Evolutionary conservation across 257 asterid species (phyloP).

Genomic region (Solanum sejunctum): DNA sequence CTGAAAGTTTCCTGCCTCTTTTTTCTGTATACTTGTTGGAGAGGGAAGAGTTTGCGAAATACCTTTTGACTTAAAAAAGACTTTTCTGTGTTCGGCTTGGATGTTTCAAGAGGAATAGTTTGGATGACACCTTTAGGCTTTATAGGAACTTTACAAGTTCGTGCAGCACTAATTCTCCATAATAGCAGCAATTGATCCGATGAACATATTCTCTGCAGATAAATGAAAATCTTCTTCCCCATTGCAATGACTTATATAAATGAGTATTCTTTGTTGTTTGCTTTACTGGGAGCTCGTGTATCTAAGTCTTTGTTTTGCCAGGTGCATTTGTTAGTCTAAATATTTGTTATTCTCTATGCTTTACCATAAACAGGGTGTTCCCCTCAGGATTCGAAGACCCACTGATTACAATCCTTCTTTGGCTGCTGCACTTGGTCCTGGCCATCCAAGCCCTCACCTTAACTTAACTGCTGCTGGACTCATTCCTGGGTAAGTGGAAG

Average conservation of each 20-base stretch:
- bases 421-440: slow-evolving; percentile 97
- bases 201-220: not conserved
- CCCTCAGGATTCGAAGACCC: slow-evolving; percentile 94
- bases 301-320: not conserved
- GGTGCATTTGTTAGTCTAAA: not conserved
- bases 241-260: not conserved
- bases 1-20: not conserved
- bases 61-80: not conserved
- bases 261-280: not conserved
- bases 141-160: not conserved
- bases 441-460: slow-evolving; percentile 79
- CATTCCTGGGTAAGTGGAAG: slow-evolving; percentile 36
- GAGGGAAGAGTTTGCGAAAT: not conserved
- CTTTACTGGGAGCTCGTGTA: not conserved
- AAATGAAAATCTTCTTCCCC: not conserved
- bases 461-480: slow-evolving; percentile 86
- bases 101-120: not conserved
- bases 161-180: not conserved
- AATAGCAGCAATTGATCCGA: not conserved
- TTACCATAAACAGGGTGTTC: slow-evolving; percentile 54
- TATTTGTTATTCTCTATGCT: not conserved
- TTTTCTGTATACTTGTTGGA: not conserved
- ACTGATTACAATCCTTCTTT: slow-evolving; percentile 92
- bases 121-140: not conserved
- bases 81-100: not conserved